Percentiles rank a stretch among this genome's conserved stretches.
These are phyloP conservation scores for Backusella circina DNA, from an alignment of 192 early-diverging fungal genomes.

Conservation along the genomic window DNA sequence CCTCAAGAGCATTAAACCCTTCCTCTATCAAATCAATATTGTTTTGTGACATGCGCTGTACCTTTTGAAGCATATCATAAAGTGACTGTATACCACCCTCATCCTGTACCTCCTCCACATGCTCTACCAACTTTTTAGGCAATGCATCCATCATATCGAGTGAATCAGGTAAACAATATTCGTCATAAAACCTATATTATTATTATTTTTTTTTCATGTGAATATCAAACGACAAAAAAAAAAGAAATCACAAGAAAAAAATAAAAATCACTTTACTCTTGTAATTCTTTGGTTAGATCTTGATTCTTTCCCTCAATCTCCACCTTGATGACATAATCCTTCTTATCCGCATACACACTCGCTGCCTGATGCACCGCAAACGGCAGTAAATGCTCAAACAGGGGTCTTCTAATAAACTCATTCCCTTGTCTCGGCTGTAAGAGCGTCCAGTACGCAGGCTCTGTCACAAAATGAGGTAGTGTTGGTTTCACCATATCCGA, in stretches of 20 bases:
- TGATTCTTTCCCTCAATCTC: conserved; percentile 60
- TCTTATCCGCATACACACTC: conserved; percentile 79
- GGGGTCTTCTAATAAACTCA: conserved; percentile 48
- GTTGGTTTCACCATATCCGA: conserved; percentile 73
- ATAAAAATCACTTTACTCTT: conserved; percentile 7
- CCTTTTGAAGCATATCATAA: conserved; percentile 60
- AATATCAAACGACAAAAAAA: background rate
- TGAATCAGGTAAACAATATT: conserved; percentile 22
- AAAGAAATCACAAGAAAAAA: background rate
- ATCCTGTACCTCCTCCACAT: conserved; percentile 73
- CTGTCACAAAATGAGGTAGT: conserved; percentile 41
- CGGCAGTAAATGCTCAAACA: conserved; percentile 84
- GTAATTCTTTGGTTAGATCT: conserved; percentile 43
- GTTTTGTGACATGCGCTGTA: conserved; percentile 48
- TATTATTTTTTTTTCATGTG: conserved; percentile 3
- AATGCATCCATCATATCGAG: conserved; percentile 68
- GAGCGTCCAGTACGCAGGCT: conserved; percentile 17
- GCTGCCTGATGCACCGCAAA: conserved; percentile 89
- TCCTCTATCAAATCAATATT: conserved; percentile 59
- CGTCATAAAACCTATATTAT: conserved; percentile 20
- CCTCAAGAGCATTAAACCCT: conserved; percentile 61
- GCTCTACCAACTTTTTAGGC: conserved; percentile 63
- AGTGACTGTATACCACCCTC: conserved; percentile 67
- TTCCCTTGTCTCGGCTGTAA: background rate
- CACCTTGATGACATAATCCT: conserved; percentile 69